Base-by-base conservation (phyloP, 148 eudicot genomes). In the Diospyros lotus region DNA sequence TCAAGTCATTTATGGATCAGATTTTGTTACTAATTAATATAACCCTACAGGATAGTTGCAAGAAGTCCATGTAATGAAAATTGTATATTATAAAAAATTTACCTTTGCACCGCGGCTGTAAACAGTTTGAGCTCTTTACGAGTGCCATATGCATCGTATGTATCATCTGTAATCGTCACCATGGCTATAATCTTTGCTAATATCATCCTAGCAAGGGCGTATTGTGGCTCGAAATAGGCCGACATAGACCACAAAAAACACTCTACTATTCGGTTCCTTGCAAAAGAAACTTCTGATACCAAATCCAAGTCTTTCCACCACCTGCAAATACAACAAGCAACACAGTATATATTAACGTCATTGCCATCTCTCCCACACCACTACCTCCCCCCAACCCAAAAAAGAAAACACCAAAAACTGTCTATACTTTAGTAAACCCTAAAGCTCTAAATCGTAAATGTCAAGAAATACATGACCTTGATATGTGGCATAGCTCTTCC, bases 131-230 rank as follows among this genome's bases (percentile, higher is more conserved):
- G 82, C 66, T 87, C 89, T 15, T 81, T 76, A 64, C 75, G 51
- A 4, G 76, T 73, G 2, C 87, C 87, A 77, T 86, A 88, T 2
- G 79, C 73, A 73, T 88, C 91, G 76, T 83, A 88, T 28, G 74
- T 77, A 44, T 88, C 91, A 69, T 88, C 89, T 15, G 82, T 72
- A 18, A 84, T 67, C 0, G 87, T 77, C 1, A 75, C 64, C 44
- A 83, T 71, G 58, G 60, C 56, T n/a, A 76, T 64, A 1, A 71
- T 46, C 78, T 86, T 86, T n/a, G 79, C 45, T 0, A 54, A 55
- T 6, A 83, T 43, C 12, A 67, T 61, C 56, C 88, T 64, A 7
- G 74, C 84, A 15, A 73, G 43, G n/a, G 64, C 40, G 58, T 65
- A 73, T 44, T 86, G 77, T 15, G 88, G 82, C 42, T 82, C 86